phyloP scores from a whole-genome alignment of 495 filamentous ascomycete genomes.

The Thermothielavioides terrestris region DNA sequence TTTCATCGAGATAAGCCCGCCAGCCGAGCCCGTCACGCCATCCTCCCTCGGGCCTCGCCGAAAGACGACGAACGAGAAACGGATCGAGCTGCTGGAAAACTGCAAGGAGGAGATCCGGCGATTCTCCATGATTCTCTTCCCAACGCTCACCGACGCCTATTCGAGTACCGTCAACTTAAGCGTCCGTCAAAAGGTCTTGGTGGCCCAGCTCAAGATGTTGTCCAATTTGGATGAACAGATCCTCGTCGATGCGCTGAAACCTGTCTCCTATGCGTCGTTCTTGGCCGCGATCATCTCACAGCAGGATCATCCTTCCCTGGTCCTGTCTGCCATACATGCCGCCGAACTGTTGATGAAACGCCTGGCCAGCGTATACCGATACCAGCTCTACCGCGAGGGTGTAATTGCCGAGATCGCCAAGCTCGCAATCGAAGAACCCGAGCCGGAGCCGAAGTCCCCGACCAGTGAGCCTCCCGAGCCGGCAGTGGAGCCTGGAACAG shows the following conservation, averaged over 20 bases:
- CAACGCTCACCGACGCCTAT: conserved; percentile 93
- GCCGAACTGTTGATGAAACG: conserved; percentile 79
- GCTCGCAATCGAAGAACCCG: conserved; percentile 45
- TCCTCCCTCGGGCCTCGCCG: conserved; percentile 34
- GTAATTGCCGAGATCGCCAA: conserved; percentile 88
- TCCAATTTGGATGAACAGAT: conserved; percentile 83
- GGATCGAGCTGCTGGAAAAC: conserved; percentile 62
- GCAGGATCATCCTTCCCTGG: conserved; percentile 81
- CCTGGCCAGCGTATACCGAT: conserved; percentile 77
- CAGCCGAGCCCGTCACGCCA: conserved; percentile 29
- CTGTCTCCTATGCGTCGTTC: conserved; percentile 95
- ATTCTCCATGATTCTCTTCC: conserved; percentile 91
- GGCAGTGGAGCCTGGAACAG: conserved; percentile 22
- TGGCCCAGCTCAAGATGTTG: conserved; percentile 94
- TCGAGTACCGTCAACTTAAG: conserved; percentile 97
- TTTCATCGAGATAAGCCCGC: conserved; percentile 35
- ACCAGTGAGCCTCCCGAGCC: neutral
- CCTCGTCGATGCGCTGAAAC: conserved; percentile 76
- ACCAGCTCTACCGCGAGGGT: conserved; percentile 96
- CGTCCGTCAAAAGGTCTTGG: conserved; percentile 94
- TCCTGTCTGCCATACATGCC: conserved; percentile 78
- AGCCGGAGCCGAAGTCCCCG: conserved; percentile 19
- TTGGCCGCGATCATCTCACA: conserved; percentile 93
- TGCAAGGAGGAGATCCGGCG: conserved; percentile 82
- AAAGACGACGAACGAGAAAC: conserved; percentile 65